Evolutionary conservation across 2,329 filamentous ascomycete species (phyloP).

Genomic region (Ceratocystis cubensis): DNA sequence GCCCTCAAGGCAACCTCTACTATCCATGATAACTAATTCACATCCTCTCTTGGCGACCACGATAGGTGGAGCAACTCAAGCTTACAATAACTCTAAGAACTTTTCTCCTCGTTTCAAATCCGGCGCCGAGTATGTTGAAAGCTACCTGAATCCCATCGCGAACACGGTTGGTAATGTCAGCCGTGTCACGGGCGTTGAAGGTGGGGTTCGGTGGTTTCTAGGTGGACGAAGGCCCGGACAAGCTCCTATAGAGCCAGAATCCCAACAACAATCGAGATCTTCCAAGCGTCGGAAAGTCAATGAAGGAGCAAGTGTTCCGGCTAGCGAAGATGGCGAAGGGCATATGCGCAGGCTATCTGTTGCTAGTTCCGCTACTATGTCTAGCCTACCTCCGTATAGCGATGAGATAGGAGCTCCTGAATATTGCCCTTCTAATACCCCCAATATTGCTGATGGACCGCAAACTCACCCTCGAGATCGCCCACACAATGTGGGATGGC

Average conservation of each 20-base stretch:
- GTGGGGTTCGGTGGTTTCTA: slow-evolving; percentile 73
- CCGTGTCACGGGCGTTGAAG: slow-evolving; percentile 75
- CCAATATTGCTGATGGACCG: slow-evolving; percentile 25
- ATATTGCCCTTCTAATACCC: slow-evolving; percentile 24
- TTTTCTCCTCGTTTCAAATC: slow-evolving; percentile 81
- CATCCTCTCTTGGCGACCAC: slow-evolving; percentile 78
- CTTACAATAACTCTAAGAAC: slow-evolving; percentile 78
- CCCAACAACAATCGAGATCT: slow-evolving; percentile 29
- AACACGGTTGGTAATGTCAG: slow-evolving; percentile 78
- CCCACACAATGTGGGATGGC: slow-evolving; percentile 25
- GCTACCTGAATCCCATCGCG: slow-evolving; percentile 72
- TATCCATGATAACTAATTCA: slow-evolving; percentile 75
- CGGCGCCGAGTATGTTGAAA: slow-evolving; percentile 83
- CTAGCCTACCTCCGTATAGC: slow-evolving; percentile 12
- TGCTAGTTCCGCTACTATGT: slow-evolving; percentile 17
- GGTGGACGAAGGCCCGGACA: slow-evolving; percentile 42
- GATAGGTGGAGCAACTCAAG: slow-evolving; percentile 71
- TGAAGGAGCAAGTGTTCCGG: slow-evolving; percentile 27
- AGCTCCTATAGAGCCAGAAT: slow-evolving; percentile 34
- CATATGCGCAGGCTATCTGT: slow-evolving; percentile 23
- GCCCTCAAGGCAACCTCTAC: slow-evolving; percentile 55
- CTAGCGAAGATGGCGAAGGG: slow-evolving; percentile 25
- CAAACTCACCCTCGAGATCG: slow-evolving; percentile 5
- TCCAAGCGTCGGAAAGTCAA: slow-evolving; percentile 49
- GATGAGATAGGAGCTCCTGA: slow-evolving; percentile 14